These are phyloP conservation scores for Suhomyces coccinellae DNA, from an alignment of 1,139 yeast genomes.

Conservation along the genomic window DNA sequence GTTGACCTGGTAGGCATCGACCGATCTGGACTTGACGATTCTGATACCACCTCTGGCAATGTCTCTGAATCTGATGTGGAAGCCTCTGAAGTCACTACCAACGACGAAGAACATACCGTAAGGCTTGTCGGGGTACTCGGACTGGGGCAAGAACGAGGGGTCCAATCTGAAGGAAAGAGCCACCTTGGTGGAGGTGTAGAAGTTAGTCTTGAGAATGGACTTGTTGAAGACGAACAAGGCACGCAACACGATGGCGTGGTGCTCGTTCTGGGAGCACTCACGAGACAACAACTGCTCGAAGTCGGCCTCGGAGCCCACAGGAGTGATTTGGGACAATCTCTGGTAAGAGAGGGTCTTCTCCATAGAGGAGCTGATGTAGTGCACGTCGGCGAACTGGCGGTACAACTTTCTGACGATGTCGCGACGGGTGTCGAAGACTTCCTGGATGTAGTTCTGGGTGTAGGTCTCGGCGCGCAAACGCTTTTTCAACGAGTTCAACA, in stretches of 20 bases:
- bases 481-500: slow-evolving; percentile 77
- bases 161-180: slow-evolving; percentile 91
- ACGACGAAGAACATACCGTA: slow-evolving; percentile 94
- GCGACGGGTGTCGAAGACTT: slow-evolving; percentile 69
- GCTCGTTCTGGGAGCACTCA: slow-evolving; percentile 77
- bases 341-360: slow-evolving; percentile 88
- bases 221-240: slow-evolving; percentile 85
- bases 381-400: slow-evolving; percentile 89
- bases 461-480: slow-evolving; percentile 92
- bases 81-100: slow-evolving; percentile 96
- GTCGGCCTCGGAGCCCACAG: slow-evolving; percentile 74
- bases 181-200: slow-evolving; percentile 90
- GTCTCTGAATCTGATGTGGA: slow-evolving; percentile 95
- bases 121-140: slow-evolving; percentile 90
- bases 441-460: slow-evolving; percentile 80
- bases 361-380: slow-evolving; percentile 72
- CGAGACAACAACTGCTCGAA: slow-evolving; percentile 67
- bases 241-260: slow-evolving; percentile 75
- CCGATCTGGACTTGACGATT: slow-evolving; percentile 84
- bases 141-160: slow-evolving; percentile 78
- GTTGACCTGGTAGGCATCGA: slow-evolving; percentile 83
- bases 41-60: slow-evolving; percentile 98
- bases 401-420: slow-evolving; percentile 80
- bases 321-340: slow-evolving; percentile 74
- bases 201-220: slow-evolving; percentile 88